Base-by-base conservation (phyloP, 2,329 filamentous ascomycete genomes). In the Periglandula ipomoeae region DNA sequence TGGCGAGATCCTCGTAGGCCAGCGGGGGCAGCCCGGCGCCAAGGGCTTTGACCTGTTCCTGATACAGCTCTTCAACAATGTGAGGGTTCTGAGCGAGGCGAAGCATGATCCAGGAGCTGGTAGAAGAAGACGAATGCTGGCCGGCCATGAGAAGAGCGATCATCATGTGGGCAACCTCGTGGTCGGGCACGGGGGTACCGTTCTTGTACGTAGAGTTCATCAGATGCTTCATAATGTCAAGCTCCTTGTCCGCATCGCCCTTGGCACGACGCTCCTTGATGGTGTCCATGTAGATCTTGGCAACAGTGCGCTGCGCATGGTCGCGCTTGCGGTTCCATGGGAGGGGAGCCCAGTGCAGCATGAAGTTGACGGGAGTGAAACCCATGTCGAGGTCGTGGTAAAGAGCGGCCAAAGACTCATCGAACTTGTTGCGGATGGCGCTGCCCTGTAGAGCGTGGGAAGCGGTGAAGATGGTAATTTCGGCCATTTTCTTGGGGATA, bases 361-460 rank as follows among this genome's bases (percentile, higher is more conserved):
- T 86, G 67, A 95, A 95, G 72, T 95, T 95, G 71, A 94, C 80
- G 10, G 89, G 84, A 44, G 81, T 85, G 70, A 95, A 95, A 19
- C 89, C 89, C 81, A 89, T 89, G 63, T 95, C 89, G 51, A 95
- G 80, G 60, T 94, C 84, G 69, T 93, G 87, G 73, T 93, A 94
- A 46, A 94, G 76, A 51, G 83, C 75, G 50, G 89, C 89, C 56
- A 95, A 87, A 13, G 79, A 81, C 50, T 83, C 82, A 67, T 94
- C 85, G 61, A 95, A 91, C 61, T 79, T 82, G 63, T 77, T 80
- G 56, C 89, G 86, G 51, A 94, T 85, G 64, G 89, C 87, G 62
- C 84, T 82, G 55, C 89, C 89, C 69, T 95, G 89, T 1, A 95
- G 81, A 17, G 86, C 83, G 62, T 89, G 85, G 13, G 87, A 90